A percentile compares a stretch with the other conserved stretches of the same genome.
Evolutionary conservation across 495 filamentous ascomycete species (phyloP).

Genomic region (Xanthoparmelia taractica): DNA sequence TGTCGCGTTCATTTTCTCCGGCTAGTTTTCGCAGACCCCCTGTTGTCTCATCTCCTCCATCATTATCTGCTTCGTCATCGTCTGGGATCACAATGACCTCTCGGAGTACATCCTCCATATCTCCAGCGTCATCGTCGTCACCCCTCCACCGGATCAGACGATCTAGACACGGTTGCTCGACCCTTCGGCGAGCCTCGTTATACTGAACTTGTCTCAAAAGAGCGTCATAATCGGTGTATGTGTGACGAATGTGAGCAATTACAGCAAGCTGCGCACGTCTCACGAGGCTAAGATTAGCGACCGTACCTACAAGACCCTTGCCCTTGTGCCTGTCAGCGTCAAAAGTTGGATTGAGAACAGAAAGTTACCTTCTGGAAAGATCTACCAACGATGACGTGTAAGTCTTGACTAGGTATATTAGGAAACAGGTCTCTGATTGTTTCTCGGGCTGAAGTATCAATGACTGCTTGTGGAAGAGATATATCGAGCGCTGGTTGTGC

Average conservation of each 20-base stretch:
- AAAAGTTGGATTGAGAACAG: conserved; percentile 17
- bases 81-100: conserved; percentile 44
- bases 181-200: conserved; percentile 59
- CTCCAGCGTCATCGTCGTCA: conserved; percentile 44
- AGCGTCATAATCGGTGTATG: conserved; percentile 78
- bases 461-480: conserved; percentile 46
- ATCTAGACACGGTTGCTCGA: conserved; percentile 63
- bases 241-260: conserved; percentile 77
- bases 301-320: conserved; percentile 60
- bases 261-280: conserved; percentile 76
- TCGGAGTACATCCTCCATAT: conserved; percentile 41
- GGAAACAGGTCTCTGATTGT: conserved; percentile 79
- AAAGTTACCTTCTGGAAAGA: conserved; percentile 72
- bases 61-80: conserved; percentile 33
- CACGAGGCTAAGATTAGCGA: conserved; percentile 55
- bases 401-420: conserved; percentile 69
- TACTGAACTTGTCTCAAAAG: conserved; percentile 58
- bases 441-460: conserved; percentile 63
- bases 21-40: background rate
- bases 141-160: conserved; percentile 81
- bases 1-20: conserved; percentile 3
- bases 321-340: conserved; percentile 34
- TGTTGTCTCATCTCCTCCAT: conserved; percentile 23
- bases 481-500: conserved; percentile 12
- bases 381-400: conserved; percentile 66